phyloP scores from a whole-genome alignment of 2,329 filamentous ascomycete species.

The Fusarium miscanthi region DNA sequence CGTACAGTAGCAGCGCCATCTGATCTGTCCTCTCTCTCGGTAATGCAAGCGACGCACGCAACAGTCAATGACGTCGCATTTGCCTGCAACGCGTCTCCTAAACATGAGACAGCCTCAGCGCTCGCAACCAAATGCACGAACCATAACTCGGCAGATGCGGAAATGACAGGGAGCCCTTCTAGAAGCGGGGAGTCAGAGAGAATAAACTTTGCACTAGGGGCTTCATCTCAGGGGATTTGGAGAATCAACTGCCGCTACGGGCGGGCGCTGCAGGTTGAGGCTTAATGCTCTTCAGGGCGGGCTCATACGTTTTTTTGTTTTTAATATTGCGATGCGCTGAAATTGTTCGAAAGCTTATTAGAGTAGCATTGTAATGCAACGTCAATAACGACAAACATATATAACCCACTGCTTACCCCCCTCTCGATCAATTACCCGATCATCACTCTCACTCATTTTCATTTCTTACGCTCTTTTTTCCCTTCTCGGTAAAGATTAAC shows the following conservation, averaged over 20 bases:
- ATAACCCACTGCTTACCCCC: background rate
- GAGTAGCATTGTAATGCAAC: constrained; percentile 7
- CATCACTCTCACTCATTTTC: background rate
- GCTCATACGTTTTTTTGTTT: background rate
- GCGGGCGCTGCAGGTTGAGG: background rate
- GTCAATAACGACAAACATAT: background rate
- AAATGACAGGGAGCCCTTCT: constrained; percentile 18
- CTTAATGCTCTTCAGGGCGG: background rate
- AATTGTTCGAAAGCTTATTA: constrained; percentile 1
- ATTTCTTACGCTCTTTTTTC: constrained; percentile 9
- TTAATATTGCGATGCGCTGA: background rate
- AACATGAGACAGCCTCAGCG: background rate
- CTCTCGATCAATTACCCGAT: background rate
- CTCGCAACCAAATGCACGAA: background rate
- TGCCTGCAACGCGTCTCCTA: background rate
- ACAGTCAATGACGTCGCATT: background rate
- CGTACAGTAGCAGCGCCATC: background rate
- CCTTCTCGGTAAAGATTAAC: background rate
- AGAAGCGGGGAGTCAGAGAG: background rate
- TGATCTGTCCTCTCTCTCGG: background rate
- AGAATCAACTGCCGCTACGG: constrained; percentile 13
- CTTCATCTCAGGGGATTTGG: background rate
- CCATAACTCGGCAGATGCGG: constrained; percentile 1
- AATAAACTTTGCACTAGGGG: constrained; percentile 19
- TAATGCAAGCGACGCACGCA: background rate